Evolutionary conservation across 345 rosid species (phyloP), one percentile per base, ranked within the genome.

Genomic region (Rhizophora mangle): DNA sequence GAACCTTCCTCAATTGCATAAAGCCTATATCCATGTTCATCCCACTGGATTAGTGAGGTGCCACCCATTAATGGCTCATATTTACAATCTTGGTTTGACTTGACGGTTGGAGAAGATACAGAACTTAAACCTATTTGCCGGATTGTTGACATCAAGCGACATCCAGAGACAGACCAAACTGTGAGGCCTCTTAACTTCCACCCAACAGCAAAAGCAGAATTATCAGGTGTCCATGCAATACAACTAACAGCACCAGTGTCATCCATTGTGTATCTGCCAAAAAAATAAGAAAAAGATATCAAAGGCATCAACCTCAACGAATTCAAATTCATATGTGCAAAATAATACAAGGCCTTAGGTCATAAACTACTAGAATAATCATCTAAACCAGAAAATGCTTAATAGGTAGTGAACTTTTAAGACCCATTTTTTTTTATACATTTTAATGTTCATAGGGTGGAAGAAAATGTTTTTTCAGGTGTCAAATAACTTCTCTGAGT

Each of bases 201-300:
- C 75, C 99, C 99, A 81, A 95, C 96, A 43, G 98, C 96, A 84
- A 95, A 92, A 81, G 98, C 96, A 79, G 99, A 87, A 83, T 90
- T 85, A 84, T 92, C 96, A 69, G 96, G 99, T 47, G 98, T 92
- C 99, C 99, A 95, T 62, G 90, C 88, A 82, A 95, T 88, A 82
- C 86, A 81, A 77, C 85, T 88, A 68, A 95, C 98, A n/a, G 93
- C 78, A 72, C 99, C 99, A 68, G 98, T 95, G 76, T 92, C 90
- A 70, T 95, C 99, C 79, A 82, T 67, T 19, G 98, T 83, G 73
- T 95, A 95, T 71, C 99, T 95, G 89, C 71, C 85, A 75, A 69
- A 73, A 1, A 34, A 62, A 73, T 22, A 9, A 68, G 29, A 63
- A 21, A 20, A 34, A 74, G 72, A 31, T 49, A 60, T 46, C 30